A percentile compares a stretch with the other conserved stretches of the same genome.
Evolutionary conservation across 2,329 filamentous ascomycete genomes (phyloP).

Genomic region (Metarhizium robertsii): DNA sequence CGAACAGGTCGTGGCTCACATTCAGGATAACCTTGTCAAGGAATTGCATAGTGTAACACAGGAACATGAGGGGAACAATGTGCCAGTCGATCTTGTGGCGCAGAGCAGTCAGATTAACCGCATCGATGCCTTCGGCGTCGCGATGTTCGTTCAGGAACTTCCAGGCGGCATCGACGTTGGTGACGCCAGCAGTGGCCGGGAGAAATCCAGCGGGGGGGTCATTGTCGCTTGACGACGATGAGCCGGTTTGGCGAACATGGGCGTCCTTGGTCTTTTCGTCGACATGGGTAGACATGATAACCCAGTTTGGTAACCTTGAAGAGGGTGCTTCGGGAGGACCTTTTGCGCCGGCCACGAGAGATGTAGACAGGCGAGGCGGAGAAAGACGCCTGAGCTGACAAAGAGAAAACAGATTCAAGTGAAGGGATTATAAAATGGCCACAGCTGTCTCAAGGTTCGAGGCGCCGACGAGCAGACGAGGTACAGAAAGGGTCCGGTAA

Average conservation of each 20-base stretch:
- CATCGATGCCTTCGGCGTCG: slow-evolving; percentile 22
- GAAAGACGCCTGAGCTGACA: not conserved
- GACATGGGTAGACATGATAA: slow-evolving; percentile 15
- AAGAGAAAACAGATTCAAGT: not conserved
- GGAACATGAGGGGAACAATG: slow-evolving; percentile 53
- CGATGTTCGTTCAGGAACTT: slow-evolving; percentile 33
- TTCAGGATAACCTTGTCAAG: slow-evolving; percentile 57
- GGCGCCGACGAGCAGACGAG: not conserved
- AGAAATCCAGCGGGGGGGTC: not conserved
- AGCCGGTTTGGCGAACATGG: slow-evolving; percentile 10
- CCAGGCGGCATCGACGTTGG: slow-evolving; percentile 35
- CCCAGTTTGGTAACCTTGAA: not conserved
- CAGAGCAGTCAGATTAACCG: slow-evolving; percentile 34
- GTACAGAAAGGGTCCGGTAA: not conserved
- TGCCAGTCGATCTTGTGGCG: slow-evolving; percentile 48
- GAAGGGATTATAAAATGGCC: not conserved
- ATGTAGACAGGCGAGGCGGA: not conserved
- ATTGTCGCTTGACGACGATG: slow-evolving; percentile 12
- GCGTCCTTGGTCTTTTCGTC: slow-evolving; percentile 15
- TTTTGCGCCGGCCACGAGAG: not conserved
- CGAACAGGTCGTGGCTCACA: slow-evolving; percentile 26
- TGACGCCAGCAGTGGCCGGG: slow-evolving; percentile 3
- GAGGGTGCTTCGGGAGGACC: not conserved
- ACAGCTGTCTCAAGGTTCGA: not conserved
- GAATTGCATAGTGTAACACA: slow-evolving; percentile 53